A percentile compares a stretch with the other conserved stretches of the same genome.
phyloP scores from a whole-genome alignment of 768 basidiomycete genomes.

The Leccinum fibrillosum region DNA sequence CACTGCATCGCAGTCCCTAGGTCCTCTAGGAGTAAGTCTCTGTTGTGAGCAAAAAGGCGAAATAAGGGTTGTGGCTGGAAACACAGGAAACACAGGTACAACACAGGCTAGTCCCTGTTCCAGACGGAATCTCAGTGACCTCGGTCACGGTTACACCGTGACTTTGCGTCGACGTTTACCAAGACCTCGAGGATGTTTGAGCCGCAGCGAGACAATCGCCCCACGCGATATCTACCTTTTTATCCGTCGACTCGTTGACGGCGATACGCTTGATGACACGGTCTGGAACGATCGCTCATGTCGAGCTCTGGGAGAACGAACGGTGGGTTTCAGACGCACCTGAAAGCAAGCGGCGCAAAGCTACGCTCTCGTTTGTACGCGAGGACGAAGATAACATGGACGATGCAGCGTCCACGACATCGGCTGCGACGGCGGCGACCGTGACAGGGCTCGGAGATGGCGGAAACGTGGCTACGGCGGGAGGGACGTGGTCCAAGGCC shows the following conservation, averaged over 20 bases:
- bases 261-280: neutral
- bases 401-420: neutral
- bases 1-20: no score
- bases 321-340: neutral
- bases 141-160: no score
- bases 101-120: no score
- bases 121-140: no score
- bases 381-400: neutral
- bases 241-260: neutral
- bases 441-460: neutral
- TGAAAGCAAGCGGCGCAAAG: neutral
- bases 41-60: no score
- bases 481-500: slow-evolving; percentile 14
- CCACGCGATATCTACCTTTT: neutral
- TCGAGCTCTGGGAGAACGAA: neutral
- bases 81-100: no score
- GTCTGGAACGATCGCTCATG: neutral
- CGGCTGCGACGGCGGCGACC: neutral
- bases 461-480: neutral
- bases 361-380: neutral
- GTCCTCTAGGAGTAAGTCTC: no score
- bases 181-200: no score
- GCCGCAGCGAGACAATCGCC: no score
- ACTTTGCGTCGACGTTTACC: no score
- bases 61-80: no score